Percentiles rank a stretch among this genome's conserved stretches.
These are phyloP conservation scores for Cystoderma amianthinum DNA, from an alignment of 768 basidiomycete species.

Conservation along the genomic window DNA sequence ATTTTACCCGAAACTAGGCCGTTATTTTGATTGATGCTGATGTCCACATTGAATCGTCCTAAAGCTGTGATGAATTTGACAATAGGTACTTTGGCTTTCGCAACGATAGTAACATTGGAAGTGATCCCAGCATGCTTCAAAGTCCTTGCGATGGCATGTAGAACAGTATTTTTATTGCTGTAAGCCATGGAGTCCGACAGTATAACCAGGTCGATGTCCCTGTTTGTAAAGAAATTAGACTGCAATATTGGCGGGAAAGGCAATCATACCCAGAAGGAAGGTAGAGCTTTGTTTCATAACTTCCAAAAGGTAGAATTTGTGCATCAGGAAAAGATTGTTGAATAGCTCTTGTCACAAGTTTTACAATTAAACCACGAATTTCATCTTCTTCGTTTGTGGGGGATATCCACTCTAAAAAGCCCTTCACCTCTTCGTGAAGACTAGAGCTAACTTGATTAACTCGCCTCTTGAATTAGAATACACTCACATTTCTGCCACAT, in stretches of 20 bases:
- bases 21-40: conserved; percentile 87
- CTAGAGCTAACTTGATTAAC: too few relatives aligned
- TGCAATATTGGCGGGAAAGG: background rate
- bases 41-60: conserved; percentile 85
- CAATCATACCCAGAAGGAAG: conserved; percentile 78
- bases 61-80: conserved; percentile 86
- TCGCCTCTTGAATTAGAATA: too few relatives aligned
- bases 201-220: conserved; percentile 94
- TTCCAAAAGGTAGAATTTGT: conserved; percentile 81
- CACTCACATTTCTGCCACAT: conserved; percentile 81
- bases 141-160: conserved; percentile 72
- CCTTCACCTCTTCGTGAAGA: conserved; percentile 80
- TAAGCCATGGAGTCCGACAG: conserved; percentile 71
- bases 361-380: conserved; percentile 66
- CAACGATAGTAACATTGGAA: conserved; percentile 74
- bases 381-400: conserved; percentile 85
- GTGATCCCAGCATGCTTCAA: conserved; percentile 74
- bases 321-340: conserved; percentile 70
- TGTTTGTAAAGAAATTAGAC: conserved; percentile 23
- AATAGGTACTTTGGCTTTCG: conserved; percentile 93
- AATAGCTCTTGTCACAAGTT: conserved; percentile 63
- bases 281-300: conserved; percentile 90
- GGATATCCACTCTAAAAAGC: conserved; percentile 83
- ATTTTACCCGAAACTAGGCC: conserved; percentile 76
- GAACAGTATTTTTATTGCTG: conserved; percentile 58